A percentile compares a stretch with the other conserved stretches of the same genome.
phyloP scores from a whole-genome alignment of 2,329 filamentous ascomycete genomes.

The Colletotrichum camelliae region DNA sequence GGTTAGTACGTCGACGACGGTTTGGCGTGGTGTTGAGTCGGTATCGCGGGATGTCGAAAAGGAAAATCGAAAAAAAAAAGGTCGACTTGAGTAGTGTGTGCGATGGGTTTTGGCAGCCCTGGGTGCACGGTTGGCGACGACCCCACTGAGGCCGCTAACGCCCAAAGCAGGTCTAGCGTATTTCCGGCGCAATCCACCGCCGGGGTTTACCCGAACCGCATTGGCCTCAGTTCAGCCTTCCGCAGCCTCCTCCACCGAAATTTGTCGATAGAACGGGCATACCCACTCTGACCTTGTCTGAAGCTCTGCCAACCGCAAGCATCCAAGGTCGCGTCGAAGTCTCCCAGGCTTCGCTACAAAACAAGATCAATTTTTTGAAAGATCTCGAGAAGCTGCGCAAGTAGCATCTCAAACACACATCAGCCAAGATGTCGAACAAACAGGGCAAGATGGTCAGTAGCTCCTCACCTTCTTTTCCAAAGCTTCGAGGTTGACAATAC shows the following conservation, averaged over 20 bases:
- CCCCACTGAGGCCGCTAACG: background rate
- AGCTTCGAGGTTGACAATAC: conserved; percentile 55
- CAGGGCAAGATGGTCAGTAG: conserved; percentile 98
- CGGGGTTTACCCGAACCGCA: background rate
- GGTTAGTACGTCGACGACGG: conserved; percentile 37
- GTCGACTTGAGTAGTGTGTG: conserved; percentile 28
- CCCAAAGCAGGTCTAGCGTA: background rate
- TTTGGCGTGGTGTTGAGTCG: conserved; percentile 30
- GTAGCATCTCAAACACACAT: conserved; percentile 34
- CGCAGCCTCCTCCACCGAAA: conserved; percentile 49
- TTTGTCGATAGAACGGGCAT: conserved; percentile 35
- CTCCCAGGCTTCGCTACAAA: conserved; percentile 37
- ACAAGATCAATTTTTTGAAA: conserved; percentile 50
- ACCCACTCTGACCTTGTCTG: conserved; percentile 42
- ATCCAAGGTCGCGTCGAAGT: conserved; percentile 47
- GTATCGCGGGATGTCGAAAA: conserved; percentile 10
- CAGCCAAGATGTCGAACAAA: conserved; percentile 78
- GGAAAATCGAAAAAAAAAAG: background rate
- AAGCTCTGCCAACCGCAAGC: conserved; percentile 42
- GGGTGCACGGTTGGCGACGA: conserved; percentile 29
- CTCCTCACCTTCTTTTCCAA: conserved; percentile 38
- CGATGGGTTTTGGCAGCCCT: conserved; percentile 46
- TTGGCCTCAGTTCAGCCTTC: conserved; percentile 33
- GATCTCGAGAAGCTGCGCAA: conserved; percentile 34
- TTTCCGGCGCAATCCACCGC: background rate